Base-by-base conservation (phyloP, 2,329 filamentous ascomycete genomes). In the Dothidotthia symphoricarpi region DNA sequence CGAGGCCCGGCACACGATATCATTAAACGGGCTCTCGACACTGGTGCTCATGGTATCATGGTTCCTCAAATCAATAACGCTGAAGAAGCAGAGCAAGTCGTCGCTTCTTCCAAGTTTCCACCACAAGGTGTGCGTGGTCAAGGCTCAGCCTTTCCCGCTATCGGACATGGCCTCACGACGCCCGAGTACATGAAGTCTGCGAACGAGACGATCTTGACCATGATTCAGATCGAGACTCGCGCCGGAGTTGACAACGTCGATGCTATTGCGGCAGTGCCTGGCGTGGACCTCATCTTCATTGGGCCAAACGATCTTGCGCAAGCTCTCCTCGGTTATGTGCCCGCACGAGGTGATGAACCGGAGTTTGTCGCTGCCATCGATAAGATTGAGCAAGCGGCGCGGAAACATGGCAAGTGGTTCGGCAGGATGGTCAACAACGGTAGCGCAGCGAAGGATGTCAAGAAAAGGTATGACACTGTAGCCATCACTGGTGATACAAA, bases 191-290 rank as follows among this genome's bases (percentile, higher is more conserved):
- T 80, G 34, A 72, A 77, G 49, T 71, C 77, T 27, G 77, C 77
- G 31, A 80, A 81, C 53, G 69, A 72, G 7, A 72, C 72, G 19
- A 69, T 85, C 15, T 58, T 85, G 41, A 82, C 78, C 12, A 81
- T 83, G 67, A 78, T 84, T 9, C 82, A 85, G 61, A 84, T 85
- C 35, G 82, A 85, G 66, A 84, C 82, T 0, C 69, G 70, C 43
- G 80, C 83, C 57, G 81, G 81, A 1, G 67, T 85, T 11, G 75
- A 72, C 31, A 73, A 74, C 36, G 66, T 84, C 1, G 80, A 83
- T 24, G 77, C 76, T 31, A 85, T 85, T 59, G 80, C 79, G 28
- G 70, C 75, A 14, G 69, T 82, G 15, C 66, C 78, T 3, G 78
- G 78, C 3, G 69, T 85, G 15, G 82, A 85, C 44, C 74, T 81